Percentiles rank a stretch among this genome's conserved stretches.
Conservation (phyloP, 352 stramenopile species). For the Phytophthora boehmeriae region DNA sequence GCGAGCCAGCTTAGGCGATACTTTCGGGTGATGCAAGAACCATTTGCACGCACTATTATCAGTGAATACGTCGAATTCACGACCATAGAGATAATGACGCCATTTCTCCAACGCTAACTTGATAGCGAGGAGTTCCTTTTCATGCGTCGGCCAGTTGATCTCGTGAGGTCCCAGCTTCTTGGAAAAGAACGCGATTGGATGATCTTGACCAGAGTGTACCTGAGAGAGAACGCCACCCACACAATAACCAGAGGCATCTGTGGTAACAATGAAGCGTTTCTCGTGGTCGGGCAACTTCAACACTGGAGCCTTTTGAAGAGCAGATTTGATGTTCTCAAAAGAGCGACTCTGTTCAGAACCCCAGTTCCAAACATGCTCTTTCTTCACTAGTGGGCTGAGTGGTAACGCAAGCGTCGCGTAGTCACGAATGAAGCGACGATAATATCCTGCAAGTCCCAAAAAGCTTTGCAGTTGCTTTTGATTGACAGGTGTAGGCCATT, state of each 20-base stretch:
- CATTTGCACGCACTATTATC: constrained; percentile 12
- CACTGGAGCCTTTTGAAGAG: constrained; percentile 29
- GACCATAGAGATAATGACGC: constrained; percentile 22
- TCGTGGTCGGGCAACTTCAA: constrained; percentile 29
- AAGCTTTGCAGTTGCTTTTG: constrained; percentile 32
- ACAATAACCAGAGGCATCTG: too few species aligned
- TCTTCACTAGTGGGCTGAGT: constrained; percentile 31
- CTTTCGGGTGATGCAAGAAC: constrained; percentile 12
- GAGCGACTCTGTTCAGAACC: constrained; percentile 6
- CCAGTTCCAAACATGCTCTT: constrained; percentile 20
- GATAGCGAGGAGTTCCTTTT: constrained; percentile 28
- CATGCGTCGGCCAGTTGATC: constrained; percentile 20
- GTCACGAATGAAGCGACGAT: constrained; percentile 33
- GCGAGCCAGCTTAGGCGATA: constrained; percentile 14
- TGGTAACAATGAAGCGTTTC: constrained; percentile 33
- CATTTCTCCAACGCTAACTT: constrained; percentile 17
- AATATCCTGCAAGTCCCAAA: constrained; percentile 31
- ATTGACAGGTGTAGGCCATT: constrained; percentile 6
- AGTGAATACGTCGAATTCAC: constrained; percentile 7
- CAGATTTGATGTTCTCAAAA: constrained; percentile 22
- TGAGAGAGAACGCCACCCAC: constrained; percentile 10
- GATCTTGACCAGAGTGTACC: constrained; percentile 17
- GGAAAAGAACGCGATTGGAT: constrained; percentile 33
- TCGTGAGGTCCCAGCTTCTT: constrained; percentile 14
- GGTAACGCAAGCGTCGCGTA: constrained; percentile 25